Evolutionary conservation across 768 basidiomycete genomes (phyloP).

Genomic region (Naganishia kalamii): DNA sequence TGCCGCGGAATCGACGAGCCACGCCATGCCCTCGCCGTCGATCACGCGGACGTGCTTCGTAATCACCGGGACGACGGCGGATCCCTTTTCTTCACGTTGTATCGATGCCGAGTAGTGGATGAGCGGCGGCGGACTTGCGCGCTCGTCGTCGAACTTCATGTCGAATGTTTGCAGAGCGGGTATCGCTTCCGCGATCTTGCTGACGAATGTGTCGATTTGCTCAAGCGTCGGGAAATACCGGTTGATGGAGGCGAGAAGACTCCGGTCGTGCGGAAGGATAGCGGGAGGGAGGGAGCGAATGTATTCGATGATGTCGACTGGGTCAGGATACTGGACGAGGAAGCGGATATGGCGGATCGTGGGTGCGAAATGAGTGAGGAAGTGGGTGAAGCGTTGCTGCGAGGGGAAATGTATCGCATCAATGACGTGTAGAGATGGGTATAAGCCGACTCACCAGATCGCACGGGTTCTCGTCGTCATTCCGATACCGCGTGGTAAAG

Average conservation of each 20-base stretch:
- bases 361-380: constrained; percentile 3
- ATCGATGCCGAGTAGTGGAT: constrained; percentile 5
- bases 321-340: constrained; percentile 10
- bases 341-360: constrained; percentile 5
- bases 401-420: neutral
- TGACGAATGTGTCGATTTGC: neutral
- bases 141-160: neutral
- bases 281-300: neutral
- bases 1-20: constrained; percentile 2
- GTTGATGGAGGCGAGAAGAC: neutral
- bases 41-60: neutral
- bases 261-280: neutral
- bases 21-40: neutral
- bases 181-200: neutral
- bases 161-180: constrained; percentile 4
- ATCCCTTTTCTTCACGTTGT: neutral
- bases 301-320: neutral
- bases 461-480: neutral
- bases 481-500: constrained; percentile 1
- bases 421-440: neutral
- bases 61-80: neutral
- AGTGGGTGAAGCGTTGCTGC: neutral
- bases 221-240: constrained; percentile 5
- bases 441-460: neutral
- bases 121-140: neutral